These are phyloP conservation scores for Aspergillus awamori DNA, from an alignment of 2,329 filamentous ascomycete genomes.

Conservation along the genomic window DNA sequence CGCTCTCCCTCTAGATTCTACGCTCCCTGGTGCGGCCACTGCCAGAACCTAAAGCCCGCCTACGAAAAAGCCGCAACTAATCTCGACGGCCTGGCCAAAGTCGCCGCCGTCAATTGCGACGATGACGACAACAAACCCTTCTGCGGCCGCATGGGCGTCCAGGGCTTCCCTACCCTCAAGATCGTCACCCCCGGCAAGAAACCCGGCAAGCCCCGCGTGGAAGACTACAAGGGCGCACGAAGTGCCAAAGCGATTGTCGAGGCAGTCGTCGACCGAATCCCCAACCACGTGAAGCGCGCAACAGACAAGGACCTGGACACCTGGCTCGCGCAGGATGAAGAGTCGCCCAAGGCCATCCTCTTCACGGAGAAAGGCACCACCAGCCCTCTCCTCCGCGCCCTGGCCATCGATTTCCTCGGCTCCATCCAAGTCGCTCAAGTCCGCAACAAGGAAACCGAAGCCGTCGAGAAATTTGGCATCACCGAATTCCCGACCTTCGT, in stretches of 20 bases:
- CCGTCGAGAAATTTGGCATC: constrained; percentile 74
- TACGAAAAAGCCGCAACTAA: constrained; percentile 93
- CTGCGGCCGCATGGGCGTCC: constrained; percentile 80
- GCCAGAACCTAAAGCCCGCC: constrained; percentile 90
- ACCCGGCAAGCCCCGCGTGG: constrained; percentile 74
- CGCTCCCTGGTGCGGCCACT: constrained; percentile 97
- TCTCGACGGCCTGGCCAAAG: constrained; percentile 88
- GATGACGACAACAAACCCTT: constrained; percentile 88
- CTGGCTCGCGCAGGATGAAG: constrained; percentile 70
- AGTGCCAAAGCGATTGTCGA: constrained; percentile 86
- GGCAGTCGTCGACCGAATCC: constrained; percentile 81
- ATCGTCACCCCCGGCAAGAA: constrained; percentile 86
- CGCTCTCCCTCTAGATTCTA: constrained; percentile 71
- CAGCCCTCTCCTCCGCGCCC: constrained; percentile 75
- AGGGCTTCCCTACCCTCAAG: constrained; percentile 96
- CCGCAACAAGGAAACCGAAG: constrained; percentile 74
- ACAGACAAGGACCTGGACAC: constrained; percentile 76
- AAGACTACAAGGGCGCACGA: constrained; percentile 86
- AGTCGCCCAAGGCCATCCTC: constrained; percentile 79
- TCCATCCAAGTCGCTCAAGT: constrained; percentile 80
- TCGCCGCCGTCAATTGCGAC: constrained; percentile 93
- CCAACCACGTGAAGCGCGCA: constrained; percentile 83
- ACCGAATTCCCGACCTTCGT: constrained; percentile 78
- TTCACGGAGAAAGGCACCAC: constrained; percentile 94
- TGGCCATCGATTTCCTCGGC: constrained; percentile 89